Percentiles rank a stretch among this genome's conserved stretches.
phyloP scores from a whole-genome alignment of 2,329 filamentous ascomycete genomes.

The Teratosphaeria viscida region DNA sequence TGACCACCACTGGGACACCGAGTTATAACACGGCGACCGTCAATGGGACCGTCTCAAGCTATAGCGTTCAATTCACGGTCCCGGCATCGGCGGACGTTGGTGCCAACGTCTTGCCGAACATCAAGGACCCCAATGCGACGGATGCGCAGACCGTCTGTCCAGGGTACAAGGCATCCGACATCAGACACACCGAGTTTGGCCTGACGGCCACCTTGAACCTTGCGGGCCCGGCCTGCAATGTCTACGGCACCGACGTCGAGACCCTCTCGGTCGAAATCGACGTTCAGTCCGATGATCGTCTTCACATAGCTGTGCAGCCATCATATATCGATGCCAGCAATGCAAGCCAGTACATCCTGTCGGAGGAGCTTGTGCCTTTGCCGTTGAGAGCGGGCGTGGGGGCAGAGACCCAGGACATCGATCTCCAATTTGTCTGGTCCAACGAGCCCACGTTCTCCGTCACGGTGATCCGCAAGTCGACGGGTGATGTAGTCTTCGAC shows the following conservation, averaged over 20 bases:
- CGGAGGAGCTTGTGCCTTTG: slow-evolving; percentile 51
- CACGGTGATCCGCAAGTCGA: slow-evolving; percentile 46
- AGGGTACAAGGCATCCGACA: slow-evolving; percentile 45
- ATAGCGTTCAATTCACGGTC: slow-evolving; percentile 22
- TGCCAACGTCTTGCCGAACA: slow-evolving; percentile 28
- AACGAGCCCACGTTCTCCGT: slow-evolving; percentile 50
- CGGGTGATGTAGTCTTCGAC: slow-evolving; percentile 57
- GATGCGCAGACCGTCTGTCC: slow-evolving; percentile 51
- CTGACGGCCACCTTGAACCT: slow-evolving; percentile 43
- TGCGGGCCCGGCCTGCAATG: slow-evolving; percentile 51
- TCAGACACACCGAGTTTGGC: slow-evolving; percentile 36
- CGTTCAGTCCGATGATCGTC: slow-evolving; percentile 42
- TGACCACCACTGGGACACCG: background rate
- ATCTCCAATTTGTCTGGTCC: slow-evolving; percentile 44
- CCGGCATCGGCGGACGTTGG: slow-evolving; percentile 25
- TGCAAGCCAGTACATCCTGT: slow-evolving; percentile 46
- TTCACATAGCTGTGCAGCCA: slow-evolving; percentile 62
- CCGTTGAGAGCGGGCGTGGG: slow-evolving; percentile 37
- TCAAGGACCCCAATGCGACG: slow-evolving; percentile 45
- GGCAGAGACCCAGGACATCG: slow-evolving; percentile 31
- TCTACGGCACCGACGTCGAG: slow-evolving; percentile 66
- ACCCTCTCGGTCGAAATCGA: slow-evolving; percentile 55
- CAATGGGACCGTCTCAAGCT: slow-evolving; percentile 20
- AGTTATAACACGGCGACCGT: slow-evolving; percentile 14
- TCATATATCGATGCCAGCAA: slow-evolving; percentile 41